Base-by-base conservation (phyloP, 2,329 filamentous ascomycete genomes). In the Stachybotrys chartarum region DNA sequence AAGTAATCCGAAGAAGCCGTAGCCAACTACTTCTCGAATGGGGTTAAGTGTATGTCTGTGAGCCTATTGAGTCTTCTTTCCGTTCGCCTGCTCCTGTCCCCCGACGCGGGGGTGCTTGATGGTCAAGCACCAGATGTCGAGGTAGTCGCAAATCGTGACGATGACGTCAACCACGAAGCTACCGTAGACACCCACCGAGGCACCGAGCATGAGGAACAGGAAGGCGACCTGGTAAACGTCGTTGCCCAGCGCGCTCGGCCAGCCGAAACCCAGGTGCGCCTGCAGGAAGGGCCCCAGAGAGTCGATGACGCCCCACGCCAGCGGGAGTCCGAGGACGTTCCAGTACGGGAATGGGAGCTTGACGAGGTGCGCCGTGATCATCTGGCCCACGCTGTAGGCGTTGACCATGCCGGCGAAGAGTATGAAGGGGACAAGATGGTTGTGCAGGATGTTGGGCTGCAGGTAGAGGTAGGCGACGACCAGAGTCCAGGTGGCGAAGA, bases 111-210 rank as follows among this genome's bases (percentile, higher is more conserved):
- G 84, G 64, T 97, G 86, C 81, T 99, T 99, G 75, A 99, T 99
- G 1, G 90, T 96, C 69, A 99, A 78, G 69, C 94, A 99, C 91
- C 91, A 97, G 62, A 99, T 99, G 69, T 99, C 94, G 58, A 97
- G 80, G 70, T 96, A 96, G 70, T 99, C 94, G 74, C 94, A 99
- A 64, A 99, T 97, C 32, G 91, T 95, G 57, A 94, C 91, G 62
- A 99, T 97, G 55, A 97, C 92, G 69, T 97, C 94, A 35, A 96
- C 89, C 55, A 97, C 91, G 70, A 99, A 99, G 71, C 91, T 96
- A 57, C 91, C 92, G 74, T 99, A 97, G n/a, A 97, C 85, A 39
- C 94, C 94, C 51, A 96, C 70, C 0, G 88, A 88, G 57, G 90
- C 75, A 30, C 94, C 94, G 30, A 97, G 75, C 75, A 92, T 93